These are phyloP conservation scores for Cephalotrichum gorgonifer DNA, from an alignment of 2,329 filamentous ascomycete species.

Conservation along the genomic window DNA sequence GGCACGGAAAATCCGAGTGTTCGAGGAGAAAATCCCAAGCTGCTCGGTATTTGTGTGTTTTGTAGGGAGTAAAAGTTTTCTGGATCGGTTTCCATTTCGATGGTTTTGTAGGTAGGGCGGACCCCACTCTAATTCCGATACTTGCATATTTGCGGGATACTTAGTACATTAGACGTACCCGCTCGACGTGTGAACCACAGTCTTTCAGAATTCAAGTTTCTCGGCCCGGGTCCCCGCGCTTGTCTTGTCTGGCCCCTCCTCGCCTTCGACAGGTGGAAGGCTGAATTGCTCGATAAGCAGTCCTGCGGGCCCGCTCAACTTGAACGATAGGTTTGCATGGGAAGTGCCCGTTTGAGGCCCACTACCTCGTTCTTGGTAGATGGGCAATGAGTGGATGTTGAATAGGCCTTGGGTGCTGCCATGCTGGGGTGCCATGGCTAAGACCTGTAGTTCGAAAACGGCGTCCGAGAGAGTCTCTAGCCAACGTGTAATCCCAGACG, in stretches of 20 bases:
- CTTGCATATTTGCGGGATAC: no score
- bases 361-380: conserved; percentile 82
- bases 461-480: conserved; percentile 78
- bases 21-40: background rate
- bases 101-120: no score
- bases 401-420: conserved; percentile 72
- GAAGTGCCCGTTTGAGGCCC: conserved; percentile 57
- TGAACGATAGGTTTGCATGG: conserved; percentile 84
- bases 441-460: conserved; percentile 71
- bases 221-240: conserved; percentile 26
- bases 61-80: no score
- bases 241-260: conserved; percentile 22
- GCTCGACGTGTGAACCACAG: no score
- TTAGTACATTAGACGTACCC: no score
- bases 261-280: conserved; percentile 75
- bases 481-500: conserved; percentile 69
- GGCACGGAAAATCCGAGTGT: background rate
- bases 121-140: no score
- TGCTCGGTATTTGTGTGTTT: background rate
- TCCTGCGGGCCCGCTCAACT: conserved; percentile 66
- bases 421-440: conserved; percentile 52
- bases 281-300: conserved; percentile 83
- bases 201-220: conserved; percentile 1
- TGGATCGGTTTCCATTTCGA: no score
- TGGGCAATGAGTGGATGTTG: conserved; percentile 69